Base-by-base conservation (phyloP, 495 filamentous ascomycete species). In the Neurospora tetraspora region DNA sequence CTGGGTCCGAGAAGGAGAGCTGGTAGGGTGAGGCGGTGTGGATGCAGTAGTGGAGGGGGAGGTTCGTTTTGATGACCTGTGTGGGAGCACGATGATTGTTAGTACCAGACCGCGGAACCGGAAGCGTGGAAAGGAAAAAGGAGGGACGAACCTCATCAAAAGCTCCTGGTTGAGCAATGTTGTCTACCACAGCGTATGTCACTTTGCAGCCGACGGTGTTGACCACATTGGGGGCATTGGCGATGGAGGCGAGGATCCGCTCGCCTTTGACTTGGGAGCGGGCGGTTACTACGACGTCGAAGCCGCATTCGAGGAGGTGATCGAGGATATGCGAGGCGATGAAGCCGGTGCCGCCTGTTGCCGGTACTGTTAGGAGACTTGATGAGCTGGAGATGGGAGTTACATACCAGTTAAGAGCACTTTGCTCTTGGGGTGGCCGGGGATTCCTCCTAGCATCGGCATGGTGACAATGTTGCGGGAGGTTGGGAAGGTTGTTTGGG, bases 21-120 rank as follows among this genome's bases (percentile, higher is more conserved):
- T 81, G 79, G 74, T 81, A 85, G 6, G 84, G 84, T 0, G 83
- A 85, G 2, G 84, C 84, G 4, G 81, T 83, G 74, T 85, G 83
- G 27, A 85, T 71, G 42, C 85, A 82, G 70, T 81, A 83, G 76
- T 80, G 76, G 34, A 85, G 79, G 1, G 78, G 77, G 1, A 76
- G 74, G 11, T 78, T 40, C 9, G 80, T 71, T 38, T 78, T 37
- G 27, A 83, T 71, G 8, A 72, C 76, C 77, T 81, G 18, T 5
- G 8, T 5, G 27, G 27, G 3, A 38, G 34, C 34, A 7, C 34
- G 12, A 20, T 37, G 4, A 27, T 18, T 40, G 8, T 34, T 37
- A 68, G n/a, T 36, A 14, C 18, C 36, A 0, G 2, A 14, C 3
- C 3, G 18, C 4, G 47, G 16, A 34, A 9, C 0, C 0, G 27